phyloP scores from a whole-genome alignment of 306 rosid genomes.

The Trifolium fragiferum region DNA sequence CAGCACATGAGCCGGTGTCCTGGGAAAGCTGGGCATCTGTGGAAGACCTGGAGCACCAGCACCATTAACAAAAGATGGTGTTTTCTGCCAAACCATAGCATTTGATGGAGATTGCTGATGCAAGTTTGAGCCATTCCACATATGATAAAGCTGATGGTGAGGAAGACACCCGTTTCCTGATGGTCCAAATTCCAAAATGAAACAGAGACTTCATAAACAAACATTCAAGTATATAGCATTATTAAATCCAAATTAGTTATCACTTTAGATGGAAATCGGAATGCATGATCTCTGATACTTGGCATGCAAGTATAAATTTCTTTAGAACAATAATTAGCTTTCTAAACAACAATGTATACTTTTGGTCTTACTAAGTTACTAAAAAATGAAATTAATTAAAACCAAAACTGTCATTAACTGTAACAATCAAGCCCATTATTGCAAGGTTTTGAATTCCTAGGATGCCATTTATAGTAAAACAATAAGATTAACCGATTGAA shows the following conservation, averaged over 20 bases:
- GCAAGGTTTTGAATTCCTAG: conserved; percentile 24
- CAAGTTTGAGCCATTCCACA: conserved; percentile 66
- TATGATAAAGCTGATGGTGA: conserved; percentile 63
- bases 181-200: conserved; percentile 55
- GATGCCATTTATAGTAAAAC: conserved; percentile 25
- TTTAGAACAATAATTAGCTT: conserved; percentile 25
- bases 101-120: conserved; percentile 73
- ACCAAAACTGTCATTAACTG: conserved; percentile 19
- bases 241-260: conserved; percentile 28
- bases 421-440: conserved; percentile 32
- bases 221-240: conserved; percentile 27
- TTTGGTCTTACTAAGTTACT: conserved; percentile 10
- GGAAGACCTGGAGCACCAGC: conserved; percentile 59
- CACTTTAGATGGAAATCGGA: background rate
- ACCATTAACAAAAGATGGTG: conserved; percentile 68
- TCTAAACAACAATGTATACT: background rate
- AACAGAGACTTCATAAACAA: conserved; percentile 14
- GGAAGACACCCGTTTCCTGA: no score
- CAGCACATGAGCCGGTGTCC: conserved; percentile 64
- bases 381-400: conserved; percentile 22
- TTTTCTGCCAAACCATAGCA: conserved; percentile 65
- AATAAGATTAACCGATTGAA: conserved; percentile 29
- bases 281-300: conserved; percentile 28
- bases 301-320: conserved; percentile 33
- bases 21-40: conserved; percentile 66